Conservation (phyloP, 768 basidiomycete species). For the Tylopilus subfusipes region DNA sequence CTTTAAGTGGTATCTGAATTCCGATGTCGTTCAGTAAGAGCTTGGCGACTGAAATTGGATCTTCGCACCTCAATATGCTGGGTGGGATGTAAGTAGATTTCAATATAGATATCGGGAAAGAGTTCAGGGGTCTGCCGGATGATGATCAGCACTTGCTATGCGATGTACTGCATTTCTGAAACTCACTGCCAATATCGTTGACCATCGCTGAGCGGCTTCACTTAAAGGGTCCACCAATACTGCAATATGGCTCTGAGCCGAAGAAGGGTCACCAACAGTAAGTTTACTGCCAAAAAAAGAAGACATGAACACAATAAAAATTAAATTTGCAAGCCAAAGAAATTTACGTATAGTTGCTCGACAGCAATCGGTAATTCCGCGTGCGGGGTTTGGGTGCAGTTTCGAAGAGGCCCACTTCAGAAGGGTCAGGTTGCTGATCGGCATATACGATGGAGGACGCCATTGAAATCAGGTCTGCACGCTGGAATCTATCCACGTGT, state of each 20-base stretch:
- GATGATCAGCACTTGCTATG: not conserved
- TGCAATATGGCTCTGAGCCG: conserved; percentile 66
- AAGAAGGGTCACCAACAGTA: conserved; percentile 60
- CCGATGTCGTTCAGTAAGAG: not conserved
- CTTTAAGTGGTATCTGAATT: conserved; percentile 77
- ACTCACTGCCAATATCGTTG: conserved; percentile 68
- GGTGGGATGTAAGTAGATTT: conserved; percentile 78
- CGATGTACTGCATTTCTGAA: not conserved
- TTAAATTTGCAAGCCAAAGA: not conserved
- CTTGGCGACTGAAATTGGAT: not conserved
- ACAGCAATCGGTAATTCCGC: conserved; percentile 56
- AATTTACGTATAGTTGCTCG: conserved; percentile 63
- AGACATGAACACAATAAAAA: not conserved
- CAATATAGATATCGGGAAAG: conserved; percentile 61
- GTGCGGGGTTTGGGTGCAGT: conserved; percentile 56
- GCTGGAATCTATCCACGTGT: conserved; percentile 40
- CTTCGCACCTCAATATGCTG: conserved; percentile 59
- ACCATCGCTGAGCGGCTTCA: conserved; percentile 83
- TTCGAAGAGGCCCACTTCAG: conserved; percentile 70
- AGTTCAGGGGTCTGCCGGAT: conserved; percentile 31
- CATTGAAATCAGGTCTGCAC: conserved; percentile 59
- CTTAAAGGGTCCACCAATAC: conserved; percentile 83
- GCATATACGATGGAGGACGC: conserved; percentile 70
- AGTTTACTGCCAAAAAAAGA: conserved; percentile 57
- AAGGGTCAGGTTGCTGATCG: conserved; percentile 69